Evolutionary conservation across 2,329 filamentous ascomycete species (phyloP), one percentile per base, ranked within the genome.

Genomic region (Ascochyta fabae): DNA sequence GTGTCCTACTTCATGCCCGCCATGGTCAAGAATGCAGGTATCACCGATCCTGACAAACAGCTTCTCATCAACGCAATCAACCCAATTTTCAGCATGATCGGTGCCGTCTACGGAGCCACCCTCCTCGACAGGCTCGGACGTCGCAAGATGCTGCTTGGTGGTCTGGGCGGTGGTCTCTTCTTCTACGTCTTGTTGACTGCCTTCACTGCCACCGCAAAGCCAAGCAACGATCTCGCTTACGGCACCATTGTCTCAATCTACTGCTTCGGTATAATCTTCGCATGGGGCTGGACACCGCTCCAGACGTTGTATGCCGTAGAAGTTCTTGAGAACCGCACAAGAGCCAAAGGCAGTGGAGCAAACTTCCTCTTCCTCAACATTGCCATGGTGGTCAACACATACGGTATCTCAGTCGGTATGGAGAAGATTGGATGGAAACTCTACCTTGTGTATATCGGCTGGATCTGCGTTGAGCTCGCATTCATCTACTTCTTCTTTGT

Each of bases 51-150:
- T 0, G 66, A 71, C 56, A 73, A 67, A 12, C 74, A 77, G 51
- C 67, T 78, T 10, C 61, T 78, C 23, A 70, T 78, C 59, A 78
- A 78, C 59, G 75, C 74, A 9, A 77, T 78, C 59, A 75, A 76
- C 59, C 72, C 74, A 10, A 75, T 76, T 43, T 75, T 76, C 64
- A 68, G 67, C 39, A 70, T 77, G 66, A 41, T 76, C 0, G 74
- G 70, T 12, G 74, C 74, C 33, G 63, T 78, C 6, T 76, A 75
- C 48, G 75, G 76, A 15, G 75, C 75, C 1, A 74, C 72, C 2
- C 65, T 72, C 23, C 67, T 73, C 4, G 71, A 75, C 50, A 61
- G 50, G 9, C 65, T 75, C 6, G 72, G 72, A 19, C 67, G 72
- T 10, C 58, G 75, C 33, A 69, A 70, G 45, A 66, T 78, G 73